phyloP scores from a whole-genome alignment of 371 early-diverging fungal genomes.

The Mucor irregularis region DNA sequence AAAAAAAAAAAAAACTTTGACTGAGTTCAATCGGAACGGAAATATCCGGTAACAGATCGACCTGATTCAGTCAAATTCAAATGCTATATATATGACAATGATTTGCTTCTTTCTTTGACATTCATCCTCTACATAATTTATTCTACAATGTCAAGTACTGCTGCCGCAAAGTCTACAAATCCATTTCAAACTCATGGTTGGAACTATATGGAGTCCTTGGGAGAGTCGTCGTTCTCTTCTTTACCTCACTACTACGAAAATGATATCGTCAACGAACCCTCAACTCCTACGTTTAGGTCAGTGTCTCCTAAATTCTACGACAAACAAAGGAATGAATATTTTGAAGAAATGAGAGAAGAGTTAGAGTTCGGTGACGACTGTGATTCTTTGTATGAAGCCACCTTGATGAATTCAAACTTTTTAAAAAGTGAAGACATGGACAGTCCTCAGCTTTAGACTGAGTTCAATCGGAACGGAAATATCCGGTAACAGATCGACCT shows the following conservation, averaged over 20 bases:
- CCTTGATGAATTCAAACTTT: slow-evolving; percentile 7
- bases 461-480: not conserved
- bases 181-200: not conserved
- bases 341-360: not conserved
- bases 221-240: not conserved
- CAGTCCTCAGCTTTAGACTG: not conserved
- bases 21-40: not conserved
- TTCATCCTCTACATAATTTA: not conserved
- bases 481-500: slow-evolving; percentile 1
- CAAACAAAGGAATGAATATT: not conserved
- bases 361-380: slow-evolving; percentile 4
- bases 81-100: not conserved
- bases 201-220: not conserved
- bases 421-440: no score
- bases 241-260: slow-evolving; percentile 9
- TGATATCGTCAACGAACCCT: slow-evolving; percentile 1
- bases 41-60: slow-evolving; percentile 5
- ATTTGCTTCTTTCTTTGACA: not conserved
- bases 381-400: slow-evolving; percentile 14
- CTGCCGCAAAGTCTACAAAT: not conserved
- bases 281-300: slow-evolving; percentile 3
- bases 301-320: slow-evolving; percentile 7
- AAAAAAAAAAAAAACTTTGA: no score
- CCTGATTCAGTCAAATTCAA: not conserved
- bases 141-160: not conserved